A percentile compares a stretch with the other conserved stretches of the same genome.
Evolutionary conservation across 164 flowering plant species (phyloP).

Genomic region (Annona cherimola): DNA sequence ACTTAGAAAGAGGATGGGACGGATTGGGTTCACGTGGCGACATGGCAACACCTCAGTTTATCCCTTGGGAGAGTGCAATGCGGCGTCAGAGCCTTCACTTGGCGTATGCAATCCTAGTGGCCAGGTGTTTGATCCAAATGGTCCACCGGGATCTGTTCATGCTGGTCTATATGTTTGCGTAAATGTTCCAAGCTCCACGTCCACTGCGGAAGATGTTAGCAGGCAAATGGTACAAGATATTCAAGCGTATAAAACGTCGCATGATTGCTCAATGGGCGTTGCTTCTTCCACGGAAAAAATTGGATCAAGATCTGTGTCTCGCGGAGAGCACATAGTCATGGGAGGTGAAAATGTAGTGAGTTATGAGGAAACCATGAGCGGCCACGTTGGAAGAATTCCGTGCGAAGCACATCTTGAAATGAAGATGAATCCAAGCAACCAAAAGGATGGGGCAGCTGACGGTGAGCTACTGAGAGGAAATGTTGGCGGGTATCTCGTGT

Average conservation of each 20-base stretch:
- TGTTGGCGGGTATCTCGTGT: conserved; percentile 46
- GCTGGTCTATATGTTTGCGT: conserved; percentile 29
- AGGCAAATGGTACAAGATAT: conserved; percentile 39
- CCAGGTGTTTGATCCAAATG: conserved; percentile 37
- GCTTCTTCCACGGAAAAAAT: neutral
- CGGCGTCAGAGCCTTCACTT: conserved; percentile 34
- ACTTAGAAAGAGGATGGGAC: conserved; percentile 50
- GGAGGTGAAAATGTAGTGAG: conserved; percentile 7
- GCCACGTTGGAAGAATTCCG: conserved; percentile 54
- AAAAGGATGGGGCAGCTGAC: conserved; percentile 1
- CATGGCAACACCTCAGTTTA: conserved; percentile 54
- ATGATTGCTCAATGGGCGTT: conserved; percentile 3
- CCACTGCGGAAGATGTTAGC: conserved; percentile 47
- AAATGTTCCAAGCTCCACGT: conserved; percentile 32
- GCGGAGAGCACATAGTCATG: neutral
- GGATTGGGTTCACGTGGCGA: conserved; percentile 48
- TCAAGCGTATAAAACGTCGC: conserved; percentile 20
- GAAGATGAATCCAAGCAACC: conserved; percentile 29
- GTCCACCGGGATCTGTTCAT: conserved; percentile 17
- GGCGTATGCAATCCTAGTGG: conserved; percentile 56
- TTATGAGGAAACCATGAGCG: conserved; percentile 42
- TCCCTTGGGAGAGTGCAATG: conserved; percentile 63
- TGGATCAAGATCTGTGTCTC: neutral
- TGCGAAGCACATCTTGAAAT: conserved; percentile 44
- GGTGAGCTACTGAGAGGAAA: conserved; percentile 28